Evolutionary conservation across 2,329 filamentous ascomycete genomes (phyloP), one percentile per base, ranked within the genome.

Genomic region (Sporothrix luriei): DNA sequence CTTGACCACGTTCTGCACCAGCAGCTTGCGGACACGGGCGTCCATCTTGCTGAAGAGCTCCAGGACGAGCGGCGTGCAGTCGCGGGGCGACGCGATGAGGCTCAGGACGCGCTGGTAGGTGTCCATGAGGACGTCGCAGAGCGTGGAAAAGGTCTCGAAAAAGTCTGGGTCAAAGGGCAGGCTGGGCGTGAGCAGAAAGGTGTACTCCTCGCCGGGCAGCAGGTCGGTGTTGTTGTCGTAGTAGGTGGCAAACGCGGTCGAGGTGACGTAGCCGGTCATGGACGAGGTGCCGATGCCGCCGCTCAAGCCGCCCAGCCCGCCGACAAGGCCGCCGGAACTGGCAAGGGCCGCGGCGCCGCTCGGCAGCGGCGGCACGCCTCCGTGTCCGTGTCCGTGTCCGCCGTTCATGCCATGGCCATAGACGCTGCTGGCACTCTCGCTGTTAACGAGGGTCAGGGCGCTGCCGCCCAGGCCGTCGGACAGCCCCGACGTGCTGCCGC

Each of bases 151-250:
- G 0, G 94, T 97, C 81, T 96, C 93, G 79, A 94, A 95, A 76
- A 97, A 99, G 79, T 99, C 95, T 0, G 95, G 95, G 73, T 98
- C 94, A 77, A 99, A 99, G 0, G 95, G 95, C 62, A 99, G 82
- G 19, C 89, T 90, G 0, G 95, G 95, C n/a, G 94, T 98, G 24
- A 97, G 85, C 1, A 99, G 84, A 78, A 94, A 90, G 0, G 89
- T 88, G 78, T 97, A 99, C 76, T 96, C 92, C 76, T 97, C 93
- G 49, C 93, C 93, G 0, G 91, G 90, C 0, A 91, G 82, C 29
- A 93, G 84, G 73, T 93, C 91, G 9, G 83, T 85, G 75, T 85
- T 87, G 72, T 84, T 87, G 66, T 84, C 85, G 86, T 24, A 87
- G 83, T 55, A 82, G 79, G 7, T 82, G 79, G 13, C 72, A 73